Conservation (phyloP, 2,329 filamentous ascomycete genomes). For the Metarhizium humberi region DNA sequence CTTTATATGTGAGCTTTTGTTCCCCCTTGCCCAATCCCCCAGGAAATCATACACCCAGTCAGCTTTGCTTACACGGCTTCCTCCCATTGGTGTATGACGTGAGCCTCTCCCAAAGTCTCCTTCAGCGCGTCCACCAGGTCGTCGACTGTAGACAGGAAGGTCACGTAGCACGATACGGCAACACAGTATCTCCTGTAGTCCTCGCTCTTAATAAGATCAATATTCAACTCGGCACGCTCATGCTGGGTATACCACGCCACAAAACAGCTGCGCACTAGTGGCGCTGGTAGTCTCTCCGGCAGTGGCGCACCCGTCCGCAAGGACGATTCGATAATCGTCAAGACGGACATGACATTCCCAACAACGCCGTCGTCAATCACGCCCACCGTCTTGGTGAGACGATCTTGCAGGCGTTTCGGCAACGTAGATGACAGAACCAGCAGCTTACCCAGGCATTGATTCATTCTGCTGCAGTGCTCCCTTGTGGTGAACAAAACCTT, state of each 20-base stretch:
- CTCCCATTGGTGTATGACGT: slow-evolving; percentile 21
- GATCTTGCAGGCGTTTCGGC: slow-evolving; percentile 28
- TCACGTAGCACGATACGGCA: slow-evolving; percentile 32
- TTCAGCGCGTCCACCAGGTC: slow-evolving; percentile 35
- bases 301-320: slow-evolving; percentile 37
- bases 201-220: slow-evolving; percentile 26
- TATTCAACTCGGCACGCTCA: slow-evolving; percentile 19
- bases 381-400: slow-evolving; percentile 27
- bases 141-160: slow-evolving; percentile 32
- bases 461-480: slow-evolving; percentile 21
- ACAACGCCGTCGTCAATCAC: slow-evolving; percentile 33
- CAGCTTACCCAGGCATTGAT: slow-evolving; percentile 22
- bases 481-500: slow-evolving; percentile 19
- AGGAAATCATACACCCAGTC: neutral
- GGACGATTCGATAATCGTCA: slow-evolving; percentile 35
- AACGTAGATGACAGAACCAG: slow-evolving; percentile 25
- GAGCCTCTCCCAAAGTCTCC: slow-evolving; percentile 30
- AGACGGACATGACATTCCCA: slow-evolving; percentile 40
- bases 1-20: no score
- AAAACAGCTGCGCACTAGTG: slow-evolving; percentile 28
- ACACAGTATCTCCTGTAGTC: slow-evolving; percentile 37
- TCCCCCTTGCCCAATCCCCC: no score
- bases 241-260: slow-evolving; percentile 15
- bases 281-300: slow-evolving; percentile 37
- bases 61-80: slow-evolving; percentile 2